These are phyloP conservation scores for Lanzia echinophila DNA, from an alignment of 2,329 filamentous ascomycete genomes.

Conservation along the genomic window DNA sequence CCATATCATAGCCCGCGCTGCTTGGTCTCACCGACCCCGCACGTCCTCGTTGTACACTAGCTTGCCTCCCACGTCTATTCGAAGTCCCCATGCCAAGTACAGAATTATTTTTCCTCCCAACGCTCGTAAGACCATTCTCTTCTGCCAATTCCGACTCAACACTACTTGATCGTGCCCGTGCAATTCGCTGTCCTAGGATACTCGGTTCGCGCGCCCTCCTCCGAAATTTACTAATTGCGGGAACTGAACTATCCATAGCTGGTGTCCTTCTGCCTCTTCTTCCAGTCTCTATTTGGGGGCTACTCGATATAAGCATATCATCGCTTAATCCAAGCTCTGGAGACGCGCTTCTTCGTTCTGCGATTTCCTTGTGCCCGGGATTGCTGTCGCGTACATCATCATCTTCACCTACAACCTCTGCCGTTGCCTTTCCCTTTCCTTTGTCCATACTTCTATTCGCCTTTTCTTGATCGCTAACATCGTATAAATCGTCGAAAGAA, in stretches of 20 bases:
- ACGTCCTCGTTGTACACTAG: slow-evolving; percentile 29
- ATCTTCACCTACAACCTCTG: not conserved
- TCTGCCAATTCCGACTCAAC: slow-evolving; percentile 28
- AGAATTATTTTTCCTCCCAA: slow-evolving; percentile 24
- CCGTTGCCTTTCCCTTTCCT: slow-evolving; percentile 12
- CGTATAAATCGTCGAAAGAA: slow-evolving; percentile 26
- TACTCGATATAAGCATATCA: slow-evolving; percentile 19
- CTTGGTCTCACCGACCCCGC: slow-evolving; percentile 17
- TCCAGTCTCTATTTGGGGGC: slow-evolving; percentile 26
- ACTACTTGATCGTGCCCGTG: slow-evolving; percentile 27
- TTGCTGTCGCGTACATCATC: not conserved
- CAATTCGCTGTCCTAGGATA: slow-evolving; percentile 22
- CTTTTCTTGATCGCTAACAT: slow-evolving; percentile 27
- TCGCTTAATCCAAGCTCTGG: not conserved
- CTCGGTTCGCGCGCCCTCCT: slow-evolving; percentile 46
- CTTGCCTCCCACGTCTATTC: slow-evolving; percentile 31
- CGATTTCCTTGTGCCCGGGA: not conserved
- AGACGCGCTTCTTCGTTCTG: not conserved
- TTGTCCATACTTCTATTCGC: slow-evolving; percentile 14
- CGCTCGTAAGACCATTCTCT: slow-evolving; percentile 22
- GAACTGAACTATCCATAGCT: slow-evolving; percentile 30
- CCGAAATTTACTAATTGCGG: slow-evolving; percentile 48
- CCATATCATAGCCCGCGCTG: slow-evolving; percentile 23
- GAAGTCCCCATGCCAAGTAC: slow-evolving; percentile 26
- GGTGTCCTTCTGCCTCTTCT: slow-evolving; percentile 22